Base-by-base conservation (phyloP, 1,284 basidiomycete genomes). In the Omphalotus olearius region DNA sequence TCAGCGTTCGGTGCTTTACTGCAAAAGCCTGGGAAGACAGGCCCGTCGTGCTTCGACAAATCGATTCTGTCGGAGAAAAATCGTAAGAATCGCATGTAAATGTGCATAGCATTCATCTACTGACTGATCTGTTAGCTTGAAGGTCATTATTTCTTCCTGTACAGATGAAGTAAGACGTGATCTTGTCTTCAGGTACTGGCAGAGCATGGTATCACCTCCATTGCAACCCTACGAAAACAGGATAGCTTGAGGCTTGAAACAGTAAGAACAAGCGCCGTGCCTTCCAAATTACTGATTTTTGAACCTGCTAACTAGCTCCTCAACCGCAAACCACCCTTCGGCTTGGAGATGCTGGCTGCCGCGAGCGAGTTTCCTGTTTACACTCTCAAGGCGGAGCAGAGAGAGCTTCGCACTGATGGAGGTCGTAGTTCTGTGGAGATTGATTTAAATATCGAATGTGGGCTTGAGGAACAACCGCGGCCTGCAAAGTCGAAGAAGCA, bases 1-100 rank as follows among this genome's bases (percentile, higher is more conserved):
- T 23, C 23, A 33, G 89, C 41, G 65, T 84, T 42, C 79, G 88
- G 28, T 87, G 84, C 60, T 64, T 93, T 39, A 79, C 73, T 51
- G 88, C 88, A 10, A 91, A 85, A 60, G 83, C 88, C 44, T 93
- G 91, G 91, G 91, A 93, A 60, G 88, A 91, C 60, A 73, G 89
- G 35, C 85, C 90, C 11, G 71, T 83, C 17, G 86, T 91, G 13
- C 71, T 93, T 51, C 78, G 84, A 46, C 91, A 93, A 62, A 76
- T 93, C 44, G 84, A 89, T 42, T 80, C 84, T 18, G 84, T 93
- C 45, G 91, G 91, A 38, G 89, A 92, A 61, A 91, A 91, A 77
- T 91, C 88, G 88, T 91, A 53, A 63, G 83, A 68, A 4, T 53
- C 40, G 39, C 26, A 44, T 40, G 38, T 51, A 23, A n/a, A 23